Conservation (phyloP, 345 rosid genomes). For the Cardiospermum halicacabum region DNA sequence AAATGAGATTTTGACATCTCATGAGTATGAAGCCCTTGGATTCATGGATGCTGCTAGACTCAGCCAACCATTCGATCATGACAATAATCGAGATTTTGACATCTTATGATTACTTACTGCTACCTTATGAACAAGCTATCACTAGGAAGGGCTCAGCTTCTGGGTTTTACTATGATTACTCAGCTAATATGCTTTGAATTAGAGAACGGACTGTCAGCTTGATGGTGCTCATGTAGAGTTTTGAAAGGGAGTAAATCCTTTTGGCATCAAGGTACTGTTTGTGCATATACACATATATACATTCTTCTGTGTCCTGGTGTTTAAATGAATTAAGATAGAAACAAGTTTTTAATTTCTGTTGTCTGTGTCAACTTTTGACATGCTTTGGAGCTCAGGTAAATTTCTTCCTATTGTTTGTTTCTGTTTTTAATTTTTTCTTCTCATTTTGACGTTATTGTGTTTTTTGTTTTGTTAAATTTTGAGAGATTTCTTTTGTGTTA, state of each 20-base stretch:
- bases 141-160: slow-evolving; percentile 39
- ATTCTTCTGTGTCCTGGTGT: background rate
- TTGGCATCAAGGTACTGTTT: slow-evolving; percentile 31
- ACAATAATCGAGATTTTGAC: slow-evolving; percentile 35
- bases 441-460: slow-evolving; percentile 13
- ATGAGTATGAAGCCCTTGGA: slow-evolving; percentile 35
- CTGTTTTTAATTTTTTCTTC: too few species aligned
- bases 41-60: slow-evolving; percentile 41
- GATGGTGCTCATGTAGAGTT: slow-evolving; percentile 41
- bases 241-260: slow-evolving; percentile 36
- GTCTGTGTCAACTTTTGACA: background rate
- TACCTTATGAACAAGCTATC: slow-evolving; percentile 38
- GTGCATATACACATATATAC: background rate
- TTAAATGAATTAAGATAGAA: background rate
- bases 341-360: background rate
- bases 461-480: background rate
- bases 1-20: too few species aligned
- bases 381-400: slow-evolving; percentile 80
- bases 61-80: slow-evolving; percentile 29
- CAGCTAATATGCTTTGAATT: slow-evolving; percentile 42
- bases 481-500: too few species aligned
- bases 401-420: too few species aligned
- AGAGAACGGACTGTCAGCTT: slow-evolving; percentile 40
- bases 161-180: slow-evolving; percentile 37
- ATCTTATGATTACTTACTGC: slow-evolving; percentile 37